Evolutionary conservation across 306 rosid genomes (phyloP).

Genomic region (Astragalus glycyphyllos): DNA sequence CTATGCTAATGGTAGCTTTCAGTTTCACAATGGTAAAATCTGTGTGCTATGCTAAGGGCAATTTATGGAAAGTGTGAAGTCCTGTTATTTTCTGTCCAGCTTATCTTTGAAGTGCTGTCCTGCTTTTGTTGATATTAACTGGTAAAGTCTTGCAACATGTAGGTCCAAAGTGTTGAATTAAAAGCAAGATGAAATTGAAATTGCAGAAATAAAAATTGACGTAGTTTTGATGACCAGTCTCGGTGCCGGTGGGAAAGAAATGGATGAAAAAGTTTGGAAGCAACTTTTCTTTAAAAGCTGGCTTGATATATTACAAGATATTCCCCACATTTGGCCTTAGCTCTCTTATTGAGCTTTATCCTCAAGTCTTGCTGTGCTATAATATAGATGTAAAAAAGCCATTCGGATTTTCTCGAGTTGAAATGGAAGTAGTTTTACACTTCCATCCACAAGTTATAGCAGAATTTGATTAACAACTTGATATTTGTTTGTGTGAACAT

Average conservation of each 20-base stretch:
- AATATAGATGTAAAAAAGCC: background rate
- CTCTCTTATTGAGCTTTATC: conserved; percentile 15
- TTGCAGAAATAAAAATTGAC: background rate
- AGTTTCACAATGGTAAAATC: background rate
- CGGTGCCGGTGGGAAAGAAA: background rate
- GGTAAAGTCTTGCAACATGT: background rate
- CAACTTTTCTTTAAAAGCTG: background rate
- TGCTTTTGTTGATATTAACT: background rate
- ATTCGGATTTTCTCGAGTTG: background rate
- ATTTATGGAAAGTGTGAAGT: background rate
- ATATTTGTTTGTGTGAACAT: too few relatives aligned
- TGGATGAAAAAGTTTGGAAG: background rate
- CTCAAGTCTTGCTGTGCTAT: background rate
- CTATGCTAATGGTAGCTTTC: background rate
- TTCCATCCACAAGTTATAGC: too few relatives aligned
- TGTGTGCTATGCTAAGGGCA: background rate
- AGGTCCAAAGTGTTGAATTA: background rate
- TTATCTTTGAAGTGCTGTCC: background rate
- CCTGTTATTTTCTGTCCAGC: background rate
- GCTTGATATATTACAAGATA: background rate
- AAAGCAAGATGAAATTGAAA: background rate
- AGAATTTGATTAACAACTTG: too few relatives aligned
- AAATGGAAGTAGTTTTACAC: background rate
- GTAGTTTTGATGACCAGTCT: background rate
- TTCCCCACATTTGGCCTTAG: background rate